These are phyloP conservation scores for Pichia ethanolica DNA, from an alignment of 805 yeast genomes.

Conservation along the genomic window DNA sequence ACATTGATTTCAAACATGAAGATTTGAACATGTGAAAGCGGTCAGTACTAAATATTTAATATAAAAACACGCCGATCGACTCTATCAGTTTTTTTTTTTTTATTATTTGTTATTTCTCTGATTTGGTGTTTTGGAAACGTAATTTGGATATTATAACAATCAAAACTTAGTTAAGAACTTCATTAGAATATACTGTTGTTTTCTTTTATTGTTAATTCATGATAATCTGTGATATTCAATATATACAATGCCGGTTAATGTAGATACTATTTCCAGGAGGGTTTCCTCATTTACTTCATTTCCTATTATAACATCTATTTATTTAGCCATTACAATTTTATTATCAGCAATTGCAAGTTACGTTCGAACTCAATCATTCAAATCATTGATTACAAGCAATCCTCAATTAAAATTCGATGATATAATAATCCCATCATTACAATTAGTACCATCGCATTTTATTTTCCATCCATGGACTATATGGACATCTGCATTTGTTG, in stretches of 20 bases:
- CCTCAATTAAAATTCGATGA: slow-evolving; percentile 29
- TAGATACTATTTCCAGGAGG: background rate
- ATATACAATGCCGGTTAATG: background rate
- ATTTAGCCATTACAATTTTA: slow-evolving; percentile 32
- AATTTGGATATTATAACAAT: too few species aligned
- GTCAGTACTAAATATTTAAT: background rate
- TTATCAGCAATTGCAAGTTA: slow-evolving; percentile 36
- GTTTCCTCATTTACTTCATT: background rate
- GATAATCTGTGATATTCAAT: too few species aligned
- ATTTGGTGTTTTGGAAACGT: too few species aligned
- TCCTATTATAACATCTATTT: slow-evolving; percentile 30
- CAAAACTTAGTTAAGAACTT: too few species aligned
- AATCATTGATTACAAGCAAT: slow-evolving; percentile 13
- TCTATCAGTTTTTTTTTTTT: too few species aligned
- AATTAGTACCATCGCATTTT: slow-evolving; percentile 54
- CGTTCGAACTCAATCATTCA: slow-evolving; percentile 34
- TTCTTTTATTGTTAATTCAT: too few species aligned
- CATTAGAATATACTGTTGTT: too few species aligned
- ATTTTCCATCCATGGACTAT: slow-evolving; percentile 59
- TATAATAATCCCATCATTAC: slow-evolving; percentile 44
- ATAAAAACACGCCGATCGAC: too few species aligned
- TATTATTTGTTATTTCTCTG: too few species aligned
- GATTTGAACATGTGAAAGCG: background rate
- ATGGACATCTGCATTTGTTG: slow-evolving; percentile 57
- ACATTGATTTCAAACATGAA: too few species aligned